Evolutionary conservation across 164 flowering plant species (phyloP), one percentile per base, ranked within the genome.

Genomic region (Vitis cinerea): DNA sequence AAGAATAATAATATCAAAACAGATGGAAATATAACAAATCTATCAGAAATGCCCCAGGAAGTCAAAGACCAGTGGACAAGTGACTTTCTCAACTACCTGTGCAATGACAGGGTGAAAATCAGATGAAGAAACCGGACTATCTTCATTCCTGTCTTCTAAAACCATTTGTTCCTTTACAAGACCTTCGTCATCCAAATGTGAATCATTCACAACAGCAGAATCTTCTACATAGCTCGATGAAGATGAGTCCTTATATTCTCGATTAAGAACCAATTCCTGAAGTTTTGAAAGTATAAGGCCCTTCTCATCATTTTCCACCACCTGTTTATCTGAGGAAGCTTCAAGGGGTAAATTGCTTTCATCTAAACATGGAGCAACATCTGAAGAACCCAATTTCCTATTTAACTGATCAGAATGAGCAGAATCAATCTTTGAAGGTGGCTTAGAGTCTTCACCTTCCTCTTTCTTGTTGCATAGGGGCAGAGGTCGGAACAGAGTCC

Each of bases 81-180:
- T 15, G 30, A 70, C 15, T 75, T 48, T 12, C 16, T 61, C 65
- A 73, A 58, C 54, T 74, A 88, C 94, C 94, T 86, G 75, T 58
- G 76, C 56, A 50, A 84, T 71, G 27, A 65, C 48, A 11, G 73
- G 56, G 37, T 72, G 84, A 67, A 54, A 67, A 72, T 75, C 77
- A 58, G 85, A 75, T 48, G 82, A 70, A 30, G 66, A 74, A 50
- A 58, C 23, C 30, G 69, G 23, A 56, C 64, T 65, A n/a, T 71
- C 75, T 66, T 74, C 82, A 59, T 48, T 74, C 56, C 66, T 74
- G 67, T 75, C 71, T 61, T 65, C 79, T n/a, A 63, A 65, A 57
- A 51, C 58, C 44, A 52, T 66, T 44, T 9, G 57, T 50, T 51
- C 60, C 15, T 66, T 76, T 57, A 19, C 16, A 65, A 10, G 37